Percentiles rank a stretch among this genome's conserved stretches.
Conservation (phyloP, 352 stramenopile species). For the Blastocystis sp. region DNA sequence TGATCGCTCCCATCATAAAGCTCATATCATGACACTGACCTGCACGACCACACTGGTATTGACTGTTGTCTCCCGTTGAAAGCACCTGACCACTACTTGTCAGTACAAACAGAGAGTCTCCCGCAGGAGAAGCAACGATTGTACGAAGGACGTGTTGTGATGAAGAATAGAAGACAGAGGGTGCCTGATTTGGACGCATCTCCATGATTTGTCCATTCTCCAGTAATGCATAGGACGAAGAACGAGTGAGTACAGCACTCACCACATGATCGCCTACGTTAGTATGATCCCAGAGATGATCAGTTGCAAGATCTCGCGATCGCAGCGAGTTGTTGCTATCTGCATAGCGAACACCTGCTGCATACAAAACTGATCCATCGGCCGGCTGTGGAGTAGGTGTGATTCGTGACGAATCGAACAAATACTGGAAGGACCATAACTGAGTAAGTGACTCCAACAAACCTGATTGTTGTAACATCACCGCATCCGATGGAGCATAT, state of each 20-base stretch:
- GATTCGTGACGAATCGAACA: background rate
- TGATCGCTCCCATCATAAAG: background rate
- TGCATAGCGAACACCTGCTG: background rate
- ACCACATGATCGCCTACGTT: background rate
- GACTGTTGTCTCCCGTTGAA: background rate
- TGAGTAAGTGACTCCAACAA: conserved; percentile 9
- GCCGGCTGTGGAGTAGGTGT: background rate
- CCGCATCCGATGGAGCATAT: conserved; percentile 19
- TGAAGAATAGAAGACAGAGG: background rate
- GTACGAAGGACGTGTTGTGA: background rate
- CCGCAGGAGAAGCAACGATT: background rate
- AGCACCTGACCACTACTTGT: background rate
- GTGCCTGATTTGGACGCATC: background rate
- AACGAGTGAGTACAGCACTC: background rate
- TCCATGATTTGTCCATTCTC: background rate
- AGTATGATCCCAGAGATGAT: background rate
- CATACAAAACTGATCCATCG: background rate
- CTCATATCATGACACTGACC: background rate
- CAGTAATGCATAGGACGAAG: background rate
- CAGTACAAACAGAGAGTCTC: background rate
- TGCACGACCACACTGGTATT: conserved; percentile 11
- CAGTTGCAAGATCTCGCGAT: background rate
- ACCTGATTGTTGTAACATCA: conserved; percentile 16
- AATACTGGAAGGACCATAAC: conserved; percentile 27
- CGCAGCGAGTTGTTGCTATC: background rate